A percentile compares a stretch with the other conserved stretches of the same genome.
Evolutionary conservation across 371 early-diverging fungal species (phyloP).

Genomic region (Rhizomucor miehei): DNA sequence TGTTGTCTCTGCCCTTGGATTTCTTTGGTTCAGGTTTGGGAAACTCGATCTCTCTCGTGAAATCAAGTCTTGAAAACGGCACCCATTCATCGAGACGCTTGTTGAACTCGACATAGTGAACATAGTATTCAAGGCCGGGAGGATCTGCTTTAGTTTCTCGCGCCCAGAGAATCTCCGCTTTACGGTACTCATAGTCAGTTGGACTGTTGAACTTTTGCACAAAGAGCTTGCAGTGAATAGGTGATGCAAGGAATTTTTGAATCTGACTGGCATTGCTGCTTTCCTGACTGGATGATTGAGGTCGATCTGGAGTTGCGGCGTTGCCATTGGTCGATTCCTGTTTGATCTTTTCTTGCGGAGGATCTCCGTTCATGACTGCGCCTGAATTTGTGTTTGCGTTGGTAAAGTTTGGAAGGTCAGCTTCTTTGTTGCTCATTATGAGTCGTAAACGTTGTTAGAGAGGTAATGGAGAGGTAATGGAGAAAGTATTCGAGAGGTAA

Average conservation of each 20-base stretch:
- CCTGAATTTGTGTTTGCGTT: not conserved
- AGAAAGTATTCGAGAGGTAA: too few relatives aligned
- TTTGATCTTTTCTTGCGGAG: too few relatives aligned
- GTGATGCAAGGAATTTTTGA: constrained; percentile 25
- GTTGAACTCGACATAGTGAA: constrained; percentile 98
- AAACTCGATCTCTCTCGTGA: constrained; percentile 72
- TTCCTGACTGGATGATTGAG: not conserved
- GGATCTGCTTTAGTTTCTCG: constrained; percentile 49
- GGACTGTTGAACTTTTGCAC: constrained; percentile 58
- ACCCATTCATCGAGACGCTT: constrained; percentile 99
- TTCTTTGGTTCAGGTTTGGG: constrained; percentile 69
- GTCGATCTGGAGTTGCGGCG: not conserved
- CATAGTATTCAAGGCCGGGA: constrained; percentile 82
- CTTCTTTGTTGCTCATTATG: constrained; percentile 1
- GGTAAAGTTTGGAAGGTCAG: not conserved
- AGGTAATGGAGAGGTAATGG: too few relatives aligned
- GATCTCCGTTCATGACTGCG: too few relatives aligned
- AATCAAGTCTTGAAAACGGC: constrained; percentile 62
- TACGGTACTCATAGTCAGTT: constrained; percentile 64
- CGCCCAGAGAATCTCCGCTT: constrained; percentile 93
- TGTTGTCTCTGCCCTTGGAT: constrained; percentile 45
- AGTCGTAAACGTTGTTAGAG: not conserved
- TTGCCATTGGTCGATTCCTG: not conserved
- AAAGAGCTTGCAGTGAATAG: constrained; percentile 68
- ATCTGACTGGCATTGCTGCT: constrained; percentile 3